Evolutionary conservation across 805 yeast species (phyloP).

Genomic region (Hanseniaspora pseudoguilliermondii): DNA sequence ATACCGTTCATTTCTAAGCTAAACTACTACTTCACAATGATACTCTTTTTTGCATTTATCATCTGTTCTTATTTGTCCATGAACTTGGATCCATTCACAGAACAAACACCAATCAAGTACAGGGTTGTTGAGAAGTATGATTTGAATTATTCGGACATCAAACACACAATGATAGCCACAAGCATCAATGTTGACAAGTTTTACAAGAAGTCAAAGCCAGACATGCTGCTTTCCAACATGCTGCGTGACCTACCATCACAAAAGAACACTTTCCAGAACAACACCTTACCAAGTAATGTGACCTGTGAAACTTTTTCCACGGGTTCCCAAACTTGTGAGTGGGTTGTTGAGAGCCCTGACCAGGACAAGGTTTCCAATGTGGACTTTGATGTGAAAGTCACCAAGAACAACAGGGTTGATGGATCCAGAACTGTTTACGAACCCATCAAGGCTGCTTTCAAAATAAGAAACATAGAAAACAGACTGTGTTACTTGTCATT

Average conservation of each 20-base stretch:
- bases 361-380: constrained; percentile 26
- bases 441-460: constrained; percentile 51
- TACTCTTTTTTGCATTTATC: constrained; percentile 30
- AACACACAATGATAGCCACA: constrained; percentile 1
- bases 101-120: constrained; percentile 53
- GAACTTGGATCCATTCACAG: constrained; percentile 46
- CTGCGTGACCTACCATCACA: constrained; percentile 34
- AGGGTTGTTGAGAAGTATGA: constrained; percentile 55
- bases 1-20: constrained; percentile 60
- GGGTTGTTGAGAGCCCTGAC: constrained; percentile 38
- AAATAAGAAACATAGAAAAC: constrained; percentile 45
- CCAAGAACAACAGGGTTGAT: constrained; percentile 37
- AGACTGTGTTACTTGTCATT: constrained; percentile 54
- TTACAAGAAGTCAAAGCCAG: constrained; percentile 4
- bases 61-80: constrained; percentile 31
- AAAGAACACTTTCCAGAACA: constrained; percentile 25
- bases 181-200: not conserved
- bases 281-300: not conserved
- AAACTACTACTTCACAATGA: constrained; percentile 37
- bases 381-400: constrained; percentile 35
- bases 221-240: constrained; percentile 27
- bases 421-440: constrained; percentile 42
- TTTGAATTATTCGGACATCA: constrained; percentile 23
- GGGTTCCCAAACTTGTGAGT: not conserved
- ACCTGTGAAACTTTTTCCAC: not conserved